Evolutionary conservation across 2,329 filamentous ascomycete species (phyloP), one percentile per base, ranked within the genome.

Genomic region (Arthroderma uncinatum): DNA sequence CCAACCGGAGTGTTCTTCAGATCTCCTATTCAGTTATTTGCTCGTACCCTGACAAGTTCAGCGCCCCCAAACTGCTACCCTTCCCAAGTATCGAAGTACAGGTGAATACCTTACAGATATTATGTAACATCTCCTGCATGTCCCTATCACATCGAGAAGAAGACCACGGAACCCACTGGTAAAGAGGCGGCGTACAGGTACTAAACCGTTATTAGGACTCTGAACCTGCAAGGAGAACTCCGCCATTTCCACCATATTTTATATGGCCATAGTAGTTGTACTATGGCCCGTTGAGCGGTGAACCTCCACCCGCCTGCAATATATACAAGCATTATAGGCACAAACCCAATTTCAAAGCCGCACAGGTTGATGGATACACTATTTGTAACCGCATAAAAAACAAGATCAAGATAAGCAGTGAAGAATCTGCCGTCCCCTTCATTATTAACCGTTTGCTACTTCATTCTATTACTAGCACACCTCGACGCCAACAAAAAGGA

Each of bases 71-170:
- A 12, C 40, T 30, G 28, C 28, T 30, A 30, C 28, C 25, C 25
- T 8, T 47, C 19, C 5, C 19, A 36, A 36, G 34, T 40, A 16
- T 40, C 8, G 37, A 40, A n/a, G 37, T 40, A 16, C 40, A 47
- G 21, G 12, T 12, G 4, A 25, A 47, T 25, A 47, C 40, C 19
- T 21, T 47, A 47, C 2, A 47, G 21, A 50, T 12, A 30, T 48
- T 50, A 50, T 50, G 47, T 50, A 50, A 50, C 47, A 19, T 50
- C 47, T 50, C 47, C 47, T 50, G 47, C 47, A 50, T 50, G 28
- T 33, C n/a, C n/a, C 28, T 33, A 12, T 33, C 25, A 42, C 39
- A 50, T 25, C 28, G 14, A 4, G 12, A 50, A 10, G 12, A 47
- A 47, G 23, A 14, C 0, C 14, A 47, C 21, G 10, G 12, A 30